phyloP scores from a whole-genome alignment of 345 rosid species.

The Bruguiera parviflora region DNA sequence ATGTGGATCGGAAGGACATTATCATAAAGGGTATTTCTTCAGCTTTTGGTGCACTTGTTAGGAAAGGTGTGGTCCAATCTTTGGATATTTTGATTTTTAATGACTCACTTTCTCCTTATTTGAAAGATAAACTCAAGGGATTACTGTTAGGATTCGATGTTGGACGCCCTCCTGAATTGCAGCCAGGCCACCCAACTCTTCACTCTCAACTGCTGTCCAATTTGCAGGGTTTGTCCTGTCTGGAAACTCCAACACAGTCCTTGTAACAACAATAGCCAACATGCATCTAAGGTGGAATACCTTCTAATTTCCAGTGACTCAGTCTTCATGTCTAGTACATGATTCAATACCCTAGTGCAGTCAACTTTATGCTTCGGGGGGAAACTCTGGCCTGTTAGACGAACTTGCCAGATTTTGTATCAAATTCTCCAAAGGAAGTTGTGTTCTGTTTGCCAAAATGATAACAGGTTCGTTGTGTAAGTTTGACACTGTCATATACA shows the following conservation, averaged over 20 bases:
- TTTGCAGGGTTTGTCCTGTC: slow-evolving; percentile 19
- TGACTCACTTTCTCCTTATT: slow-evolving; percentile 40
- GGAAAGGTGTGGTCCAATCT: slow-evolving; percentile 56
- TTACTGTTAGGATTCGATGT: slow-evolving; percentile 34
- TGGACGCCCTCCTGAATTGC: slow-evolving; percentile 24
- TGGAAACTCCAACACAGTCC: slow-evolving; percentile 16
- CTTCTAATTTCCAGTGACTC: background rate
- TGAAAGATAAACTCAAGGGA: slow-evolving; percentile 49
- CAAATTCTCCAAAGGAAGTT: too few species aligned
- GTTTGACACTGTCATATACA: too few species aligned
- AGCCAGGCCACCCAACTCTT: slow-evolving; percentile 18
- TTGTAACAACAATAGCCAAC: slow-evolving; percentile 15
- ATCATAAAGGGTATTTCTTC: slow-evolving; percentile 50
- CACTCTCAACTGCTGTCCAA: slow-evolving; percentile 10
- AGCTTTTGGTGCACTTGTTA: slow-evolving; percentile 50
- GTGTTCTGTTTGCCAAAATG: too few species aligned
- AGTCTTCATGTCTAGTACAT: background rate
- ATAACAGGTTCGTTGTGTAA: too few species aligned
- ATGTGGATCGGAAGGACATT: slow-evolving; percentile 38
- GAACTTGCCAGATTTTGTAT: too few species aligned
- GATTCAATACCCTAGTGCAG: background rate
- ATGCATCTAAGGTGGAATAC: slow-evolving; percentile 10
- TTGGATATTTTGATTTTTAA: slow-evolving; percentile 45
- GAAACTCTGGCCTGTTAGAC: background rate
- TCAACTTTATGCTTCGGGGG: background rate